Base-by-base conservation (phyloP, 371 early-diverging fungal species). In the Synchytrium microbalum region DNA sequence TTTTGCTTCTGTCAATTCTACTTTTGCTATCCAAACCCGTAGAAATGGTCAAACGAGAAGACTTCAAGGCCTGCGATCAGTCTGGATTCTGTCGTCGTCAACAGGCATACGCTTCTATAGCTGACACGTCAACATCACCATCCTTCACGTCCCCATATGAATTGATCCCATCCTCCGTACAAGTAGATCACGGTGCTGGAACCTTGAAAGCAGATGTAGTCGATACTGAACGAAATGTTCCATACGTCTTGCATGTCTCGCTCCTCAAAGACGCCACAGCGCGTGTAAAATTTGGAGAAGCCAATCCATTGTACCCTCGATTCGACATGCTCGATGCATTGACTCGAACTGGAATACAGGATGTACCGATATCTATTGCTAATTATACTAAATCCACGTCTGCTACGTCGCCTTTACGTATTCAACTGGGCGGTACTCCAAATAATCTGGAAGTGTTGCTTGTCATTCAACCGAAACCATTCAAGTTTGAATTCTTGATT, bases 31-130 rank as follows among this genome's bases (percentile, higher is more conserved):
- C n/a, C n/a, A n/a, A n/a, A n/a, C n/a, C 46, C 46, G 19, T 38
- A 5, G 46, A 38, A 38, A 38, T 38, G 46, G 79, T 78, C 53
- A 79, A 79, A 62, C 71, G 64, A 32, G 46, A 65, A 25, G 80
- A 98, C 72, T 98, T 98, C 72, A 95, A 93, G 72, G 86, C 79
- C 0, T 95, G 96, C 72, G 76, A 84, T 24, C 91, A 96, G 66
- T 83, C 87, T 57, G 88, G 87, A 23, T 98, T 98, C 73, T 96
- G 95, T 73, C 73, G 79, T 10, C 88, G 96, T 53, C 92, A 96
- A 75, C 82, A 93, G 13, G 90, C 86, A 10, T 91, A 85, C 72
- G 93, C 92, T 13, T 88, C 91, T 33, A 70, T 76, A 2, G 81
- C 74, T n/a, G 76, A 72, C 61, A 19, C 8, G n/a, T 27, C 32